Percentiles rank a stretch among this genome's conserved stretches.
phyloP scores from a whole-genome alignment of 768 basidiomycete genomes.

The Tylopilus felleus region DNA sequence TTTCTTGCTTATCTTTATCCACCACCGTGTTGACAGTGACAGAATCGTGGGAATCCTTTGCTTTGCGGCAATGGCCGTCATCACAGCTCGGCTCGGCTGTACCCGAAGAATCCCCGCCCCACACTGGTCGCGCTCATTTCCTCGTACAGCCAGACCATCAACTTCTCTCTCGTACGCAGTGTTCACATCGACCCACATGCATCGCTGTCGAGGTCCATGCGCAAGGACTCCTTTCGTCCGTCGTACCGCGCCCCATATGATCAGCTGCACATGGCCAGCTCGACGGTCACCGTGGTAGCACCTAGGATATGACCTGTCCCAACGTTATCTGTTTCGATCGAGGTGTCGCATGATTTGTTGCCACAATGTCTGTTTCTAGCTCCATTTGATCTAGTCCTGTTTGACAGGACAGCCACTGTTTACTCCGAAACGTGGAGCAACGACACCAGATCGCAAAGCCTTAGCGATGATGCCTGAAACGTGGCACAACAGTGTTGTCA shows the following conservation, averaged over 20 bases:
- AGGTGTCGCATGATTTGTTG: neutral
- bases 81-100: too few relatives aligned
- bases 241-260: neutral
- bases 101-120: too few relatives aligned
- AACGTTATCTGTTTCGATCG: neutral
- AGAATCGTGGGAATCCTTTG: too few relatives aligned
- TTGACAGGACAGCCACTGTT: neutral
- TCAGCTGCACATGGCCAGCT: neutral
- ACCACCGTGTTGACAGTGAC: too few relatives aligned
- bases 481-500: neutral
- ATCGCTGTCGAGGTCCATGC: neutral
- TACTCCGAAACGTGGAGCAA: neutral
- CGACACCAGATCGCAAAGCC: neutral
- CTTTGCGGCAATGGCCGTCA: neutral
- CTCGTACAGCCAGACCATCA: neutral
- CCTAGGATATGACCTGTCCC: neutral
- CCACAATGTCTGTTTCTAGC: neutral
- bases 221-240: neutral
- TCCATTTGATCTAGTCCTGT: neutral
- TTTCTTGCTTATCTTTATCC: neutral
- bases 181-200: neutral
- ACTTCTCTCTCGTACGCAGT: too few relatives aligned
- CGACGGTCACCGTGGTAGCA: neutral
- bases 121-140: neutral
- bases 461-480: neutral